phyloP scores from a whole-genome alignment of 768 basidiomycete species.

The Serendipita sp. region DNA sequence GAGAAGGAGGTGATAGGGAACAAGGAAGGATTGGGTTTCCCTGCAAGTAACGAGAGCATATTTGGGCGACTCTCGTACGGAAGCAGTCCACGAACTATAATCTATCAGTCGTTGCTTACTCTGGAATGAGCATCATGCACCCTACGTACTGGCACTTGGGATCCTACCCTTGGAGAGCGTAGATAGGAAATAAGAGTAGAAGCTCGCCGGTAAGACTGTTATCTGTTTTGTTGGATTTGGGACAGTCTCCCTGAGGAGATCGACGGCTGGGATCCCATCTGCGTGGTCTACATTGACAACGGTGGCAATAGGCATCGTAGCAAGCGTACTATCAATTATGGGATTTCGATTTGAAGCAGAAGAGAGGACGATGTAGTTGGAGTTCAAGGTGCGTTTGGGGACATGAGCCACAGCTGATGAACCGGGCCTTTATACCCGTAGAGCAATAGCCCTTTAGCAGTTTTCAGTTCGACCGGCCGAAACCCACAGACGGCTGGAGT shows the following conservation, averaged over 20 bases:
- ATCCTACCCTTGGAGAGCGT: background rate
- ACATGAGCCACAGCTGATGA: too few relatives aligned
- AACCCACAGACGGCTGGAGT: too few relatives aligned
- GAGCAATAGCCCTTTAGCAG: too few relatives aligned
- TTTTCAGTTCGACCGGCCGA: too few relatives aligned
- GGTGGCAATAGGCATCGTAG: too few relatives aligned
- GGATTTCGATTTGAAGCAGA: too few relatives aligned
- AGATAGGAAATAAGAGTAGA: background rate
- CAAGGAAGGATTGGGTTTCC: constrained; percentile 78
- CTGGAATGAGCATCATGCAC: background rate
- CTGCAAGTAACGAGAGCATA: constrained; percentile 68
- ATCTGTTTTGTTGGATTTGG: background rate
- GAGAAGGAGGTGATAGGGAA: constrained; percentile 81
- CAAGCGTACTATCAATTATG: too few relatives aligned
- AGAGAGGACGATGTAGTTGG: too few relatives aligned
- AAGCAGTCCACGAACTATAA: constrained; percentile 42
- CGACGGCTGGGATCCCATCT: background rate
- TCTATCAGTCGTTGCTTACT: background rate
- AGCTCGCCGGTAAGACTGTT: background rate
- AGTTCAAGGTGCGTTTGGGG: too few relatives aligned
- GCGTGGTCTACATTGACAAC: background rate
- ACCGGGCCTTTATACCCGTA: too few relatives aligned
- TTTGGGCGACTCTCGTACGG: constrained; percentile 68
- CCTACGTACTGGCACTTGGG: background rate
- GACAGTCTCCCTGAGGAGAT: background rate